Percentiles rank a stretch among this genome's conserved stretches.
These are phyloP conservation scores for Lactarius sanguifluus DNA, from an alignment of 768 basidiomycete genomes.

Conservation along the genomic window DNA sequence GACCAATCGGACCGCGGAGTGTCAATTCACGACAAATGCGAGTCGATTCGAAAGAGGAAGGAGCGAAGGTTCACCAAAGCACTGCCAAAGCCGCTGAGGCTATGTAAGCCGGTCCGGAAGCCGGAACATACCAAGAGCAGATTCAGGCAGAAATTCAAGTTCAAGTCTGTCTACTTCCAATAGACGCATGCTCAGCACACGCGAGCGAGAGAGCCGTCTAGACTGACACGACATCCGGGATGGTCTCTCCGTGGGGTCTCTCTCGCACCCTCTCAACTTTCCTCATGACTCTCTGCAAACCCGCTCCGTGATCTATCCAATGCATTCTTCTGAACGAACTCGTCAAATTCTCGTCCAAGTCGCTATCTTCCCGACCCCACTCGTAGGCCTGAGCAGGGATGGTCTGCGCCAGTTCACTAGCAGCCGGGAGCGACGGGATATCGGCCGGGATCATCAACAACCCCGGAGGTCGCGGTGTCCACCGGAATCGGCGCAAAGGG, in stretches of 20 bases:
- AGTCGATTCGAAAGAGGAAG: no score
- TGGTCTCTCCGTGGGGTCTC: neutral
- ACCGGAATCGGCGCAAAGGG: constrained; percentile 38
- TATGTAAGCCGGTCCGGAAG: no score
- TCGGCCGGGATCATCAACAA: constrained; percentile 41
- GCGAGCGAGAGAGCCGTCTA: neutral
- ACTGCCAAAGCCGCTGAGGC: no score
- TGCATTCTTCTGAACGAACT: constrained; percentile 69
- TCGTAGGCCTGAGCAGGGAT: constrained; percentile 70
- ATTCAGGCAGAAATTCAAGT: no score
- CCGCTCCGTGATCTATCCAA: constrained; percentile 55
- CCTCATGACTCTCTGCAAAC: constrained; percentile 39
- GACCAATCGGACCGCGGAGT: neutral
- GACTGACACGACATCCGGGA: neutral
- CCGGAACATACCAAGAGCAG: no score
- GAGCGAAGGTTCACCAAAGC: no score
- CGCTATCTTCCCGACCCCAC: constrained; percentile 46
- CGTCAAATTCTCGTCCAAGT: constrained; percentile 51
- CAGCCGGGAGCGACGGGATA: constrained; percentile 44
- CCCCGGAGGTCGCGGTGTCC: neutral
- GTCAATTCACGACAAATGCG: no score
- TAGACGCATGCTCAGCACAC: no score
- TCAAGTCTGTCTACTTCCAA: neutral
- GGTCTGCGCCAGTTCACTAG: constrained; percentile 37
- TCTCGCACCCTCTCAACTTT: constrained; percentile 42